Evolutionary conservation across 2,329 filamentous ascomycete genomes (phyloP).

Genomic region (Bertia moriformis): DNA sequence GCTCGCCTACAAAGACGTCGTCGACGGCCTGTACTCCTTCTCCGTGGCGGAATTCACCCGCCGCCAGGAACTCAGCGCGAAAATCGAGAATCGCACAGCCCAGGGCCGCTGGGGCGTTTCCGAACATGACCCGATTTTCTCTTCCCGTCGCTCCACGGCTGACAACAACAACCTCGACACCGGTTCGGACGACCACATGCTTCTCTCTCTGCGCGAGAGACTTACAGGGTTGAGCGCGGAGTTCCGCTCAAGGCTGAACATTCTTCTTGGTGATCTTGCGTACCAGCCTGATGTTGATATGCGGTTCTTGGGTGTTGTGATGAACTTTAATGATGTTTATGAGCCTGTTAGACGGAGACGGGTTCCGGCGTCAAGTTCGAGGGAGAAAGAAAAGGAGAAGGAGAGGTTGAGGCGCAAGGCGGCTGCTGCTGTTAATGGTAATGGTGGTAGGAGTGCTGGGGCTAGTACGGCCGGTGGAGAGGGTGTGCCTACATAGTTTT

Average conservation of each 20-base stretch:
- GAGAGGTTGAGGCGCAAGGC: not conserved
- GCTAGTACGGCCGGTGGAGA: too few relatives aligned
- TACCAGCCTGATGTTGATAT: conserved; percentile 92
- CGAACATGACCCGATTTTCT: not conserved
- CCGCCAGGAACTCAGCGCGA: conserved; percentile 71
- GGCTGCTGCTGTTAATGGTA: not conserved
- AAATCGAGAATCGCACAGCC: conserved; percentile 41
- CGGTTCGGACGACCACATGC: conserved; percentile 37
- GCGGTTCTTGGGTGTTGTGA: conserved; percentile 85
- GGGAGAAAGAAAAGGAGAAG: conserved; percentile 5
- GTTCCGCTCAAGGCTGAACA: conserved; percentile 64
- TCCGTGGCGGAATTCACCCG: conserved; percentile 86
- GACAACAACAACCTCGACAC: conserved; percentile 15
- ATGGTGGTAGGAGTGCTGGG: not conserved
- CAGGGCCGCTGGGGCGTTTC: conserved; percentile 5
- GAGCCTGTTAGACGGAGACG: conserved; percentile 54
- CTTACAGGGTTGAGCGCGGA: conserved; percentile 58
- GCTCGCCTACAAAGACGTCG: conserved; percentile 64
- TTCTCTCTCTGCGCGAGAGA: conserved; percentile 62
- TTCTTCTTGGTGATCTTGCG: conserved; percentile 75
- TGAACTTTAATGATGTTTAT: conserved; percentile 99
- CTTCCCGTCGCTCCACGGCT: not conserved
- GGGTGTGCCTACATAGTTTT: too few relatives aligned
- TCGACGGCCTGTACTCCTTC: conserved; percentile 89
- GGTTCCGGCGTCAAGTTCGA: conserved; percentile 5